Evolutionary conservation across 2,329 filamentous ascomycete species (phyloP), one percentile per base, ranked within the genome.

Genomic region (Aspergillus puulaauensis): DNA sequence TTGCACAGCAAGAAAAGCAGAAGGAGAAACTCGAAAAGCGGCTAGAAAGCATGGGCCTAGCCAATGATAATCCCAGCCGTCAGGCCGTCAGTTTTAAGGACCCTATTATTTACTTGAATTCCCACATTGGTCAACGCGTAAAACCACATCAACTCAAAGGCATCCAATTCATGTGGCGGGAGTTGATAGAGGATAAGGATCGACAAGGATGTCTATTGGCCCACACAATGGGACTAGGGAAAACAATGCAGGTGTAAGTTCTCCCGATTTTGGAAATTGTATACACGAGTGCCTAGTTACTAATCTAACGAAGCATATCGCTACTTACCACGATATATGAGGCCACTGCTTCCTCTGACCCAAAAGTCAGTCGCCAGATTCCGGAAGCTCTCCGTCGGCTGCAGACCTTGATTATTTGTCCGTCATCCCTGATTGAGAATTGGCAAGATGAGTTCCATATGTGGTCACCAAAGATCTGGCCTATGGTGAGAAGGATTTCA

Each of bases 171-270:
- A 84, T 97, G 79, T 97, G 93, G 91, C 87, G 91, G 64, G 89
- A 93, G 62, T 78, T 96, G 45, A 84, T 93, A 6, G 80, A 82
- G 33, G 82, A 86, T 55, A 76, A 80, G 4, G 76, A 79, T 5
- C 80, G 82, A 17, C 87, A 92, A 72, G 92, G 92, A 2, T 96
- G 90, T 68, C 80, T 96, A 12, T 80, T 96, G 19, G 90, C 92
- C 6, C 92, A 96, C 71, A 91, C 90, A 0, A 96, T 96, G 92
- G 93, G 93, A 1, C 77, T 96, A 2, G 92, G 92, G 15, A 97
- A 96, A 77, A 96, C 92, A 0, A 91, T 96, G 87, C 92, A 96
- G 76, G 85, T 91, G 78, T 82, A 74, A 75, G 79, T 75, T 27
- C 11, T 24, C 9, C 15, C 14, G 19, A 24, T 19, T 4, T 6